phyloP scores from a whole-genome alignment of 2,329 filamentous ascomycete genomes.

The Orbilia javanica region DNA sequence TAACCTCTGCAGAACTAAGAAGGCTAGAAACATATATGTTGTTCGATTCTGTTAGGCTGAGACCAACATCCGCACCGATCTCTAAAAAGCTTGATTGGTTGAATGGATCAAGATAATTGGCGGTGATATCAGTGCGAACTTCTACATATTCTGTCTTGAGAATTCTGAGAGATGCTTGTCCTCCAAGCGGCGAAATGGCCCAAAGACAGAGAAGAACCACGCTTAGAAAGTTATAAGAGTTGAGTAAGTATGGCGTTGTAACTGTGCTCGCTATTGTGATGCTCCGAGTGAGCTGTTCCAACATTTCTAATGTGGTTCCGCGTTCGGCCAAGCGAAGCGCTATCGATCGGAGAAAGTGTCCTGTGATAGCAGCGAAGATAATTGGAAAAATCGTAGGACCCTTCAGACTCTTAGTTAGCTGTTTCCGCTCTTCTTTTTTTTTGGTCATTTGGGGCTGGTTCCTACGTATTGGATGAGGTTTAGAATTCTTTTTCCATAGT shows the following conservation, averaged over 20 bases:
- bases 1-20: slow-evolving; percentile 42
- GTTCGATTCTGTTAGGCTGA: slow-evolving; percentile 20
- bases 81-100: slow-evolving; percentile 40
- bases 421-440: too few species aligned
- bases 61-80: slow-evolving; percentile 33
- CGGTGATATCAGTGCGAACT: slow-evolving; percentile 8
- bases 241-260: slow-evolving; percentile 39
- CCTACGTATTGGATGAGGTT: slow-evolving; percentile 52
- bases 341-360: slow-evolving; percentile 43
- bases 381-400: slow-evolving; percentile 54
- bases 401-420: background rate
- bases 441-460: background rate
- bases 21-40: slow-evolving; percentile 49
- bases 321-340: slow-evolving; percentile 46
- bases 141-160: slow-evolving; percentile 34
- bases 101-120: slow-evolving; percentile 48
- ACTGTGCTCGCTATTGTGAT: slow-evolving; percentile 41
- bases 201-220: slow-evolving; percentile 39
- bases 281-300: slow-evolving; percentile 48
- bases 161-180: slow-evolving; percentile 50
- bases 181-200: slow-evolving; percentile 43
- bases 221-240: slow-evolving; percentile 46
- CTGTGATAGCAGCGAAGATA: slow-evolving; percentile 49
- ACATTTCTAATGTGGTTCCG: slow-evolving; percentile 41
- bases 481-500: slow-evolving; percentile 40